These are phyloP conservation scores for Withania somnifera DNA, from an alignment of 305 asterid genomes.

Conservation along the genomic window DNA sequence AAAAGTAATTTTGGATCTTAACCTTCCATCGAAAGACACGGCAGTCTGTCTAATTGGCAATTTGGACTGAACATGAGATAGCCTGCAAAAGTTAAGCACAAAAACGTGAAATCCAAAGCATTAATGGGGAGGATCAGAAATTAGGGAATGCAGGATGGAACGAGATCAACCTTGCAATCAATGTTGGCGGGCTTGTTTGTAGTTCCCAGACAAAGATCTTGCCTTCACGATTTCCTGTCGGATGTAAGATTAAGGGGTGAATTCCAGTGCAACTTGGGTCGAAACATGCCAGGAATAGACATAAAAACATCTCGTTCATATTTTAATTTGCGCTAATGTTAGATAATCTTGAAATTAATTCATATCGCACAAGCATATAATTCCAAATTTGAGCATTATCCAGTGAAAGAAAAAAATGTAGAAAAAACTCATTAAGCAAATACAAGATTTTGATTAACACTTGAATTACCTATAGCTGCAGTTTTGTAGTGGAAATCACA, in stretches of 20 bases:
- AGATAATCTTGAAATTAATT: background rate
- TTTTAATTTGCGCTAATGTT: background rate
- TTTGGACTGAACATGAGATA: constrained; percentile 75
- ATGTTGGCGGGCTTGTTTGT: constrained; percentile 78
- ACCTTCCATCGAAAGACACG: constrained; percentile 90
- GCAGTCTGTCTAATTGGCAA: constrained; percentile 89
- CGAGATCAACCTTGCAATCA: constrained; percentile 53
- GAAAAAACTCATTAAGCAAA: background rate
- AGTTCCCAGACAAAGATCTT: constrained; percentile 91
- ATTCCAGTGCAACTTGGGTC: background rate
- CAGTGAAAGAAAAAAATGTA: background rate
- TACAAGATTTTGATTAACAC: background rate
- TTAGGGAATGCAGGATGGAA: constrained; percentile 8
- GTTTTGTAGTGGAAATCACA: constrained; percentile 74
- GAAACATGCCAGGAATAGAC: background rate
- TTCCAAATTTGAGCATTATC: background rate
- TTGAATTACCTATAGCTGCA: constrained; percentile 61
- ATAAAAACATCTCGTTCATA: background rate
- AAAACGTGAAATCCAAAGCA: background rate
- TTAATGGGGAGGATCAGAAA: background rate
- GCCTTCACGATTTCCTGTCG: constrained; percentile 87
- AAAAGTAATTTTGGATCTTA: background rate
- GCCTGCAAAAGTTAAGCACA: constrained; percentile 30
- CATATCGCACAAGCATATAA: background rate
- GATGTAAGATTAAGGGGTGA: background rate